phyloP scores from a whole-genome alignment of 441 rosid species.

The Corymbia calophylla region DNA sequence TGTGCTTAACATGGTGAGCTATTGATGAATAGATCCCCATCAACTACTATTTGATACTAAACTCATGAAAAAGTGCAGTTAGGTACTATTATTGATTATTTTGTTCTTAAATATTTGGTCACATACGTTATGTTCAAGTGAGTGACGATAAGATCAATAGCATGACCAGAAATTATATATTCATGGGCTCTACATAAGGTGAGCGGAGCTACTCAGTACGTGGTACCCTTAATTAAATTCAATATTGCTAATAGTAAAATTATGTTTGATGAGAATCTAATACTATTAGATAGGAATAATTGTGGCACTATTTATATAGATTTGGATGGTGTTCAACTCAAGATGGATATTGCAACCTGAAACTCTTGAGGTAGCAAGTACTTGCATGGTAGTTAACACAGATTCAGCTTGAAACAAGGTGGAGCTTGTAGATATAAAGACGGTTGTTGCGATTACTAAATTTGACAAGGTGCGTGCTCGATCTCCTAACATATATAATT shows the following conservation, averaged over 20 bases:
- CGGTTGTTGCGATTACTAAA: no score
- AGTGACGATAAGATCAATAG: neutral
- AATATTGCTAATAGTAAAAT: no score
- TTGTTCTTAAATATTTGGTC: neutral
- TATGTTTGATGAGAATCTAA: no score
- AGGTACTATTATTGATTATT: no score
- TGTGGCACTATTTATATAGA: no score
- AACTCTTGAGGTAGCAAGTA: neutral
- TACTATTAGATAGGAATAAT: no score
- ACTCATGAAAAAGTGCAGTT: neutral
- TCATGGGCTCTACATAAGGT: no score
- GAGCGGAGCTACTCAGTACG: no score
- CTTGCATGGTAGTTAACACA: neutral
- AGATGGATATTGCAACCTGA: neutral
- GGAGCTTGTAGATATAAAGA: neutral
- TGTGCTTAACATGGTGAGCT: no score
- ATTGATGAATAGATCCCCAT: neutral
- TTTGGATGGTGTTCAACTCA: no score
- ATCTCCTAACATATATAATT: no score
- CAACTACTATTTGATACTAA: neutral
- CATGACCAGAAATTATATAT: neutral
- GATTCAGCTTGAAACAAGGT: rapidly evolving
- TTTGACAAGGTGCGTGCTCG: rapidly evolving
- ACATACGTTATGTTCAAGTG: neutral
- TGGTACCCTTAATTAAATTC: no score